phyloP scores from a whole-genome alignment of 495 filamentous ascomycete genomes.

The Oleoguttula mirabilis region DNA sequence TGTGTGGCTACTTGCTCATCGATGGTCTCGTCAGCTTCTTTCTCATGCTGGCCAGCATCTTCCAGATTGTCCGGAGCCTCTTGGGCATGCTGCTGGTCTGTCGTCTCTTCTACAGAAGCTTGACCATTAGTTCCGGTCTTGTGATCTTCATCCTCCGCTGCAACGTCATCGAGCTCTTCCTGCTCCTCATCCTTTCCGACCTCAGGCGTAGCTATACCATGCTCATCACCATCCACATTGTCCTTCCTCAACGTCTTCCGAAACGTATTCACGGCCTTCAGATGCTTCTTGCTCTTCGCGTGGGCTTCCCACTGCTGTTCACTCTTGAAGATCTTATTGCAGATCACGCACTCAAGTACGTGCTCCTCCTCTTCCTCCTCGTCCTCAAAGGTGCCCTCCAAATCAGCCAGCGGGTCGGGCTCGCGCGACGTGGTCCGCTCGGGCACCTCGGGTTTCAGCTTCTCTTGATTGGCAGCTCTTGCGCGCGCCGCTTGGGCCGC shows the following conservation, averaged over 20 bases:
- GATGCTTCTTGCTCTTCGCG: constrained; percentile 91
- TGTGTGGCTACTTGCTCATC: neutral
- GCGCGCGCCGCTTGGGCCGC: constrained; percentile 75
- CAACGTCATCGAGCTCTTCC: constrained; percentile 17
- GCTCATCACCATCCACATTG: constrained; percentile 36
- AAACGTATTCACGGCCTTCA: constrained; percentile 69
- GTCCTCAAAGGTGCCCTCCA: constrained; percentile 34
- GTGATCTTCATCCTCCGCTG: constrained; percentile 1
- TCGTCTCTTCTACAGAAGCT: neutral
- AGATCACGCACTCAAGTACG: constrained; percentile 79
- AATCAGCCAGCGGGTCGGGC: constrained; percentile 41
- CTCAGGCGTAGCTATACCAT: constrained; percentile 28
- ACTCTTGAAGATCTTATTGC: constrained; percentile 85
- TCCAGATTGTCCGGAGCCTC: constrained; percentile 1
- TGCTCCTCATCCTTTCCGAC: constrained; percentile 28
- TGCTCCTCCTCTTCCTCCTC: constrained; percentile 41
- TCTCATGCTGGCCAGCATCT: constrained; percentile 4
- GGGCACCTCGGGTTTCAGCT: constrained; percentile 49
- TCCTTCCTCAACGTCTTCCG: constrained; percentile 73
- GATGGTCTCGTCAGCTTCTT: constrained; percentile 9
- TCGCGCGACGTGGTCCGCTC: constrained; percentile 61
- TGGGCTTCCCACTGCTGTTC: constrained; percentile 87
- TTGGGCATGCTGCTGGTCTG: neutral
- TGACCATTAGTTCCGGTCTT: neutral
- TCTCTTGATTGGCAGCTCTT: constrained; percentile 67